Evolutionary conservation across 2,329 filamentous ascomycete species (phyloP).

Genomic region (Nannizzia gypsea): DNA sequence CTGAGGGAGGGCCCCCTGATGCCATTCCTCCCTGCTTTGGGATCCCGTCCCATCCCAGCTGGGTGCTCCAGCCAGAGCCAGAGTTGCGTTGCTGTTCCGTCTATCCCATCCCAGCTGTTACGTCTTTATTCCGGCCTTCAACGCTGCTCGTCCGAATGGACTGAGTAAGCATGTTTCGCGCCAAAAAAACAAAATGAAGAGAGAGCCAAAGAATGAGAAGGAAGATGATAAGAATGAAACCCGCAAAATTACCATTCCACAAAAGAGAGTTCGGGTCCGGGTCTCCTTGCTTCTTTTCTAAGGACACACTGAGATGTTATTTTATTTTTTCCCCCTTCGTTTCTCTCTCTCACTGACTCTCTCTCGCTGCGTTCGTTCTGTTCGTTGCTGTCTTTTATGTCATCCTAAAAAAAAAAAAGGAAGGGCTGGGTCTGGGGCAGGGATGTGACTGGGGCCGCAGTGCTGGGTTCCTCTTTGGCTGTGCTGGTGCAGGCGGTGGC

Average conservation of each 20-base stretch:
- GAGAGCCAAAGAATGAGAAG: neutral
- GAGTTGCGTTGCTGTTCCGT: neutral
- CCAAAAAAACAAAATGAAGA: neutral
- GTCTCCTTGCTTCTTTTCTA: neutral
- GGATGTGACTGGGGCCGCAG: neutral
- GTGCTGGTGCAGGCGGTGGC: neutral
- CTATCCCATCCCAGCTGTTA: neutral
- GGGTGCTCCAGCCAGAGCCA: neutral
- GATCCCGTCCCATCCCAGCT: too few relatives aligned
- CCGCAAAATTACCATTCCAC: slow-evolving; percentile 4
- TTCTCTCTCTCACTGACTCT: neutral
- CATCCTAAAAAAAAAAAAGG: too few relatives aligned
- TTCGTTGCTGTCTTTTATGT: neutral
- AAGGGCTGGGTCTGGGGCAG: neutral
- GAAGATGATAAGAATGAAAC: neutral
- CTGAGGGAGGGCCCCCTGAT: too few relatives aligned
- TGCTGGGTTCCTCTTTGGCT: neutral
- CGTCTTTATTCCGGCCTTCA: neutral
- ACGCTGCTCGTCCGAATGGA: too few relatives aligned
- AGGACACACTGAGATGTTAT: too few relatives aligned
- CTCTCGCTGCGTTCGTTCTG: neutral
- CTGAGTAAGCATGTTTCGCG: neutral
- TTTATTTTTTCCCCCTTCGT: too few relatives aligned
- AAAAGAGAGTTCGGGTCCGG: neutral
- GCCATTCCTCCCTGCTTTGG: too few relatives aligned